Percentiles rank a stretch among this genome's conserved stretches.
Evolutionary conservation across 1,139 yeast species (phyloP).

Genomic region (Pichia norvegensis): DNA sequence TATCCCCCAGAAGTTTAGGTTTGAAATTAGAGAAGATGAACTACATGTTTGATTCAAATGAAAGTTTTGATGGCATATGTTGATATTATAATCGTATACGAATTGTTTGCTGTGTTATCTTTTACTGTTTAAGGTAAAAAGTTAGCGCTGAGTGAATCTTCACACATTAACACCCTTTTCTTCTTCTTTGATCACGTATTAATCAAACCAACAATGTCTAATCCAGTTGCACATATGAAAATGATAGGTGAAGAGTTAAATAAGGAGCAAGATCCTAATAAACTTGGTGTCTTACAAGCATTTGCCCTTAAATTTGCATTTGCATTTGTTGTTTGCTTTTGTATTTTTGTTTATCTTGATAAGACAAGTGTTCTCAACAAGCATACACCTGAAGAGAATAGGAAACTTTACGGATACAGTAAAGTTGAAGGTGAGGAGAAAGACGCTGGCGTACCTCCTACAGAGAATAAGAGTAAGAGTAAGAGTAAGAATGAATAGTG

Average conservation of each 20-base stretch:
- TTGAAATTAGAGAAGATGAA: no score
- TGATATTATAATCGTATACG: no score
- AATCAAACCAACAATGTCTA: slow-evolving; percentile 13
- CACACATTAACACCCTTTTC: neutral
- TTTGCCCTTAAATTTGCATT: slow-evolving; percentile 20
- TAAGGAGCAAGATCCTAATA: slow-evolving; percentile 4
- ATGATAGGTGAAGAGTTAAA: slow-evolving; percentile 12
- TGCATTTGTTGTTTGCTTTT: slow-evolving; percentile 18
- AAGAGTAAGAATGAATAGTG: neutral
- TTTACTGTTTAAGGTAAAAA: no score
- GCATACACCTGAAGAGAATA: slow-evolving; percentile 18
- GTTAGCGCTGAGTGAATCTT: neutral
- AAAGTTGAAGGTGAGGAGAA: neutral
- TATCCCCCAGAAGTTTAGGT: no score
- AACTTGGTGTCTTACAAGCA: slow-evolving; percentile 14
- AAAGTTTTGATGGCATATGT: no score
- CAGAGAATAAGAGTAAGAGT: neutral
- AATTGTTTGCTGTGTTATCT: no score
- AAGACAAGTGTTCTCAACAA: slow-evolving; percentile 18
- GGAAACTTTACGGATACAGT: slow-evolving; percentile 3
- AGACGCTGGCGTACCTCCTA: neutral
- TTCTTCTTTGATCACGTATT: neutral
- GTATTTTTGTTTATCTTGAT: slow-evolving; percentile 20
- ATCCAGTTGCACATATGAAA: slow-evolving; percentile 16
- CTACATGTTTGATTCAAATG: no score